These are phyloP conservation scores for Vachellia collinsii DNA, from an alignment of 306 rosid species.

Conservation along the genomic window DNA sequence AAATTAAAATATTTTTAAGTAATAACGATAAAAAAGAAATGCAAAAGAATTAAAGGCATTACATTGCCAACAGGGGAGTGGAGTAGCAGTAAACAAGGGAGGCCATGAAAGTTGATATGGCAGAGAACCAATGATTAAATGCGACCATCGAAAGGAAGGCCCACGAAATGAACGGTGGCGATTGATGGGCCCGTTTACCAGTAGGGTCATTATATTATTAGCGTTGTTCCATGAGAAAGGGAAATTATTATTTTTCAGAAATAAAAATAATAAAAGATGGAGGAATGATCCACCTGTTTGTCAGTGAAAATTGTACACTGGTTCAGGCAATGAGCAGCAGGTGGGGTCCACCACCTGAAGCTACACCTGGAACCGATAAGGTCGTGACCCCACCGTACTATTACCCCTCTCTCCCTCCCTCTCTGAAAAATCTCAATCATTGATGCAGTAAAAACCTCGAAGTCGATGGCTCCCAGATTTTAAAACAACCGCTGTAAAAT, in stretches of 20 bases:
- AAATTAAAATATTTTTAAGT: not conserved
- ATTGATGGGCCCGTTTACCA: conserved; percentile 29
- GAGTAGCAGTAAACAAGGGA: conserved; percentile 17
- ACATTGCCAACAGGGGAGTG: conserved; percentile 1
- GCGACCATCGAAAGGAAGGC: conserved; percentile 39
- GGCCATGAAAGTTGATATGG: conserved; percentile 28
- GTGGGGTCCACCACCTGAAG: conserved; percentile 76
- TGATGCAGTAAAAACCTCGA: conserved; percentile 65
- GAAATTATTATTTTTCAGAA: not conserved
- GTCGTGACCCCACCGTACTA: conserved; percentile 59
- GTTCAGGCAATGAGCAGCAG: conserved; percentile 71
- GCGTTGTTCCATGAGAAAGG: conserved; percentile 7
- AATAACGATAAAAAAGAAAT: not conserved
- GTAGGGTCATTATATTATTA: conserved; percentile 20
- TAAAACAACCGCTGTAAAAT: conserved; percentile 29
- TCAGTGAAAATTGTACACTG: conserved; percentile 91
- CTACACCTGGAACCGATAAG: conserved; percentile 98
- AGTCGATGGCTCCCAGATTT: conserved; percentile 48
- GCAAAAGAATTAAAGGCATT: not conserved
- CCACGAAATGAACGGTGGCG: conserved; percentile 44
- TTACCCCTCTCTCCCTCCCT: conserved; percentile 39
- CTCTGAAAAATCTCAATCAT: conserved; percentile 62
- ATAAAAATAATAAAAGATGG: conserved; percentile 6
- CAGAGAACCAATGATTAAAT: conserved; percentile 58
- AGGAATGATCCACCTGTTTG: conserved; percentile 99